These are phyloP conservation scores for Ganoderma sp. DNA, from an alignment of 1,284 basidiomycete genomes.

Conservation along the genomic window DNA sequence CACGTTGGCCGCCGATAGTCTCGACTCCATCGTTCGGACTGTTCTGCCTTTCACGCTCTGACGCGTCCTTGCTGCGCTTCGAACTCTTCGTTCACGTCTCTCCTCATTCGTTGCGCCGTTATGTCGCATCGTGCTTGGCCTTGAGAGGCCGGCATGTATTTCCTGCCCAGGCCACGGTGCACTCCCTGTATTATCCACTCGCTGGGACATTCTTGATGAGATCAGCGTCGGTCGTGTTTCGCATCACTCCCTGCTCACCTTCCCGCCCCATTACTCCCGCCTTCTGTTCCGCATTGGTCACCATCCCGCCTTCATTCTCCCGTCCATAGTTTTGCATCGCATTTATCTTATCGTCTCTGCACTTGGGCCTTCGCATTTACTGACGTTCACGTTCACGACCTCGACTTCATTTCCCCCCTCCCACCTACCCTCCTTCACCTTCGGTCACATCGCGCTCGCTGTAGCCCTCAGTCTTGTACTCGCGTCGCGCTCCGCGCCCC, in stretches of 20 bases:
- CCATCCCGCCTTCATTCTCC: conserved; percentile 3
- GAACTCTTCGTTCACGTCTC: conserved; percentile 18
- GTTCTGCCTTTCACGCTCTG: background rate
- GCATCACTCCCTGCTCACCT: conserved; percentile 15
- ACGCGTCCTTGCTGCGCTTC: background rate
- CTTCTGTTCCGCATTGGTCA: background rate
- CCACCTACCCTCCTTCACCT: conserved; percentile 2
- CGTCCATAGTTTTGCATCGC: conserved; percentile 24
- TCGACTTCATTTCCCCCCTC: conserved; percentile 2
- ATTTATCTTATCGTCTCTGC: conserved; percentile 25
- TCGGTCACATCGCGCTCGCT: conserved; percentile 4
- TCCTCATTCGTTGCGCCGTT: conserved; percentile 12
- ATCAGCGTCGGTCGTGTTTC: background rate
- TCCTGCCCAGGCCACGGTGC: background rate
- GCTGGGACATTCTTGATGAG: conserved; percentile 26
- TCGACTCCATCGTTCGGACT: conserved; percentile 1
- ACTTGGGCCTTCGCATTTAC: conserved; percentile 8
- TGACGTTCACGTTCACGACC: conserved; percentile 4
- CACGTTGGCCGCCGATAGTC: background rate
- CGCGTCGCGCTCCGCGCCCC: conserved; percentile 19
- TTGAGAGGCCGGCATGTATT: conserved; percentile 15
- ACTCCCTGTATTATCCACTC: background rate
- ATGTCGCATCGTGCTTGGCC: background rate
- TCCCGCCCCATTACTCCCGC: background rate
- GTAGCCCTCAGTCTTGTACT: conserved; percentile 1